These are phyloP conservation scores for Casuarina equisetifolia DNA, from an alignment of 306 rosid genomes.

Conservation along the genomic window DNA sequence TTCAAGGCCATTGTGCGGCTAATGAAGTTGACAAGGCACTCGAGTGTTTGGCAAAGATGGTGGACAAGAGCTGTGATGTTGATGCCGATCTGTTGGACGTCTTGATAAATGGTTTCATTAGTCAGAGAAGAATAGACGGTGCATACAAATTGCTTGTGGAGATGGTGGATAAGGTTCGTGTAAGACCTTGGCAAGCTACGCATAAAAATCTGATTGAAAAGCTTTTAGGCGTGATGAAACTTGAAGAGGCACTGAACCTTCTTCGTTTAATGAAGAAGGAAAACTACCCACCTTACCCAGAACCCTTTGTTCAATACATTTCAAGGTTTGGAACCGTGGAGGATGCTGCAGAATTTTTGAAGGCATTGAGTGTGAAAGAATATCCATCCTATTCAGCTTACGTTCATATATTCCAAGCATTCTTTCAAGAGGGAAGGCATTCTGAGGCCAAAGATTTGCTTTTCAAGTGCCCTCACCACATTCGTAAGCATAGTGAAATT, in stretches of 20 bases:
- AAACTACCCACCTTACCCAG: slow-evolving; percentile 53
- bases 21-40: slow-evolving; percentile 62
- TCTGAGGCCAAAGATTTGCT: no score
- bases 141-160: slow-evolving; percentile 62
- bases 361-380: no score
- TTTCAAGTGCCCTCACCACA: no score
- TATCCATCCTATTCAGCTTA: no score
- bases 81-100: slow-evolving; percentile 76
- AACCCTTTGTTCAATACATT: slow-evolving; percentile 60
- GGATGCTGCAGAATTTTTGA: slow-evolving; percentile 58
- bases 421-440: no score
- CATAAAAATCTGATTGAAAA: slow-evolving; percentile 58
- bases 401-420: no score
- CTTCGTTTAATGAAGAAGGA: slow-evolving; percentile 70
- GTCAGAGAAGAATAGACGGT: slow-evolving; percentile 49
- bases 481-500: no score
- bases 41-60: slow-evolving; percentile 64
- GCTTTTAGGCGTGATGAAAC: slow-evolving; percentile 50
- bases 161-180: slow-evolving; percentile 42
- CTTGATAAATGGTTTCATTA: slow-evolving; percentile 59
- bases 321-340: slow-evolving; percentile 79
- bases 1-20: slow-evolving; percentile 81
- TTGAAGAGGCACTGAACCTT: slow-evolving; percentile 75
- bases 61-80: slow-evolving; percentile 48
- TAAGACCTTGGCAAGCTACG: slow-evolving; percentile 78